These are phyloP conservation scores for Urochloa ruziziensis DNA, from an alignment of 176 grass and related monocot genomes.

Conservation along the genomic window DNA sequence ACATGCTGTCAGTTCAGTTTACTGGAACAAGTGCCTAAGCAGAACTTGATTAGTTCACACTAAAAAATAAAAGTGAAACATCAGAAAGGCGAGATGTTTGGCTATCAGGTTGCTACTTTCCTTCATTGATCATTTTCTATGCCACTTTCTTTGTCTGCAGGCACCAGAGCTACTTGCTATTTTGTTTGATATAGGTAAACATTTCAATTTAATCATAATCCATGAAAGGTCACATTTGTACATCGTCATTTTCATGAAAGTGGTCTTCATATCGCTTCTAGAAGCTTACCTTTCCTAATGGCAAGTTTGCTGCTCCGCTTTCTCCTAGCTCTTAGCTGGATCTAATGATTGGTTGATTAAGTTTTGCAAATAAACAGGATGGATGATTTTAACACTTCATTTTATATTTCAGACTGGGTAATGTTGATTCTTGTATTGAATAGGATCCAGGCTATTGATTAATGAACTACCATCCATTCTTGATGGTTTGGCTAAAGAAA, in stretches of 20 bases:
- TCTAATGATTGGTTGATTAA: not conserved
- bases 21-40: not conserved
- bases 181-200: constrained; percentile 85
- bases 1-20: not conserved
- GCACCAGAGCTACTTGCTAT: constrained; percentile 75
- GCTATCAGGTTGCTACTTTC: not conserved
- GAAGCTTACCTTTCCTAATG: not conserved
- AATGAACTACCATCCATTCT: constrained; percentile 75
- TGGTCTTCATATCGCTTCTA: not conserved
- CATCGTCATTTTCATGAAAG: not conserved
- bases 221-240: constrained; percentile 7
- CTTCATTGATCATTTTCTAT: constrained; percentile 12
- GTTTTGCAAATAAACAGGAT: not conserved
- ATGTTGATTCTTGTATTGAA: constrained; percentile 29
- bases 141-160: constrained; percentile 51
- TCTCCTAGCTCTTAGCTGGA: not conserved
- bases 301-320: not conserved
- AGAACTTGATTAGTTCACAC: constrained; percentile 10
- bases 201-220: not conserved
- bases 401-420: constrained; percentile 7
- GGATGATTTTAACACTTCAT: not conserved
- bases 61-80: not conserved
- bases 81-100: not conserved
- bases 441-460: constrained; percentile 74
- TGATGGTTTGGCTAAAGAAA: constrained; percentile 79